Conservation (phyloP, 345 rosid genomes). For the Luvunga scandens region DNA sequence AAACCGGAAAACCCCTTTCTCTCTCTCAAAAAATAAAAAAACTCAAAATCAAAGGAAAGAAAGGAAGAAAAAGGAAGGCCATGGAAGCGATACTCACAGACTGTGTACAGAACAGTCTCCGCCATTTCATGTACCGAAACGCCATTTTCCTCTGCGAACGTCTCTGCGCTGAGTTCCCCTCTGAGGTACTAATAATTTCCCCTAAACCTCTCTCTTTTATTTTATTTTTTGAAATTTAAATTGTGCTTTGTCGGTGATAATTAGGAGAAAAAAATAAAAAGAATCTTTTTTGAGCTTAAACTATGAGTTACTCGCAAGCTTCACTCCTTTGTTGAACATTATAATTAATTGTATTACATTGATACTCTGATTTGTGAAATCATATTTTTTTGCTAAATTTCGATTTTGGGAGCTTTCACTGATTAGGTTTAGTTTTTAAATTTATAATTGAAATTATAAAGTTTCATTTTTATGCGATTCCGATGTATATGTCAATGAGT, state of each 20-base stretch:
- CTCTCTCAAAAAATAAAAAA: conserved; percentile 2
- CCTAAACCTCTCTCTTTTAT: not conserved
- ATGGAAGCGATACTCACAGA: conserved; percentile 91
- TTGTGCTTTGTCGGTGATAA: conserved; percentile 7
- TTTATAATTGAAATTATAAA: not conserved
- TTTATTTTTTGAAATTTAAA: not conserved
- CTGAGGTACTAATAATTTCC: conserved; percentile 56
- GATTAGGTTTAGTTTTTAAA: not conserved
- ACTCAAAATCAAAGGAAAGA: conserved; percentile 14
- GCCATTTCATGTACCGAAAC: conserved; percentile 76
- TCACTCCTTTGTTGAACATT: not conserved
- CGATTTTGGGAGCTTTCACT: not conserved
- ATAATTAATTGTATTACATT: not conserved
- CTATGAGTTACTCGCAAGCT: not conserved
- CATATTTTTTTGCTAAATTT: not conserved
- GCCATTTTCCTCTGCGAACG: conserved; percentile 97
- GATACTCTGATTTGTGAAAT: not conserved
- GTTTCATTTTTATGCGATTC: not conserved
- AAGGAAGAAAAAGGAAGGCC: conserved; percentile 27
- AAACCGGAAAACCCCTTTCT: conserved; percentile 28
- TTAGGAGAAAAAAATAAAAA: not conserved
- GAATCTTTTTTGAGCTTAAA: not conserved
- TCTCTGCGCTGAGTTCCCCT: conserved; percentile 96
- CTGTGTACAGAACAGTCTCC: conserved; percentile 81
- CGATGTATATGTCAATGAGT: not conserved